Base-by-base conservation (phyloP, 306 rosid genomes). In the Vigna unguiculata region DNA sequence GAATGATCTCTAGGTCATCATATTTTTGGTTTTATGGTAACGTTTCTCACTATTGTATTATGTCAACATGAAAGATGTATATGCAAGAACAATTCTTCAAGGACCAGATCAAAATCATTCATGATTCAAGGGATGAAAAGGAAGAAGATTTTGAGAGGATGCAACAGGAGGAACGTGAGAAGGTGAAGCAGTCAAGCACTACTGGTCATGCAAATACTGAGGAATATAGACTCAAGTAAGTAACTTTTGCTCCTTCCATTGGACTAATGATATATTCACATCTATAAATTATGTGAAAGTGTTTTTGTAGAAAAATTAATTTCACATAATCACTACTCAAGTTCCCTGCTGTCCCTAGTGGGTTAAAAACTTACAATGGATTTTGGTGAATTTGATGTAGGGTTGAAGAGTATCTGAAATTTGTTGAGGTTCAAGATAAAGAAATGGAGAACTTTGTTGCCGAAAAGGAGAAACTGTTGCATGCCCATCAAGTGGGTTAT, bases 131-230 rank as follows among this genome's bases (percentile, higher is more conserved):
- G 86, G 71, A 75, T 60, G 87, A 71, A 1, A 91, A 81, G 75
- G 98, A 89, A 74, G 95, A 89, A 67, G 76, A 83, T 12, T 93
- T 93, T 71, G 96, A 89, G 89, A 88, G 85, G 81, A 54, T 86
- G 82, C 98, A 93, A 83, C 91, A 89, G 82, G 91, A 88, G 41
- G 87, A 93, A 32, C 93, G 96, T 6, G 88, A 89, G 77, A 93
- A 91, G 85, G 88, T 85, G 75, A 85, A 85, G 84, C 85, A 84
- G 53, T 85, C 87, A 5, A 86, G 82, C 64, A 76, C 41, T 67
- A 66, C 41, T 20, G 49, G 68, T 67, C 81, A 83, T 47, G 76
- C 82, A 19, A 80, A 81, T 83, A 61, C 89, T 0, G 90, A 86
- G 60, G 90, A 86, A 32, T 71, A 68, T 11, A 71, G 84, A 45